Evolutionary conservation across 257 asterid species (phyloP).

Genomic region (Przewalskia tangutica): DNA sequence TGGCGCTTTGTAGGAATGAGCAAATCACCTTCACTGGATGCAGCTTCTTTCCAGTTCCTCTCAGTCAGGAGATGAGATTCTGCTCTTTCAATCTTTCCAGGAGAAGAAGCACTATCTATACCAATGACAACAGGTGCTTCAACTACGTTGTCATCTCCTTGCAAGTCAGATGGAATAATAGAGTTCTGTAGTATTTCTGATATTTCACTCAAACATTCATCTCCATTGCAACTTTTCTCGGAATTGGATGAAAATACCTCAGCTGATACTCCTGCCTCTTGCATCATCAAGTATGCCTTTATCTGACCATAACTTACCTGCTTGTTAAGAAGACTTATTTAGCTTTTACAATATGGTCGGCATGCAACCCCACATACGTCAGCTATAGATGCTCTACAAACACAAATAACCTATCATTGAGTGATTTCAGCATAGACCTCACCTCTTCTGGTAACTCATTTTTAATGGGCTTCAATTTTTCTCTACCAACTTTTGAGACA

Average conservation of each 20-base stretch:
- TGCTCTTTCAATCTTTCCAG: conserved; percentile 6
- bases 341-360: not conserved
- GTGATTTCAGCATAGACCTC: conserved; percentile 12
- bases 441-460: conserved; percentile 87
- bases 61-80: conserved; percentile 8
- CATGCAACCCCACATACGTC: not conserved
- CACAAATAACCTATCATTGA: not conserved
- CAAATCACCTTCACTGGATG: conserved; percentile 15
- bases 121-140: conserved; percentile 4
- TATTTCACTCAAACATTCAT: conserved; percentile 17
- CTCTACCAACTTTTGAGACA: conserved; percentile 59
- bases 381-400: conserved; percentile 2
- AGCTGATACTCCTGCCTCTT: conserved; percentile 43
- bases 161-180: conserved; percentile 1
- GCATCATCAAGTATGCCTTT: conserved; percentile 45
- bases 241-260: conserved; percentile 18
- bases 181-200: conserved; percentile 14
- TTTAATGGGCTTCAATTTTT: conserved; percentile 77
- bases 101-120: conserved; percentile 7
- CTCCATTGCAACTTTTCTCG: conserved; percentile 17
- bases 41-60: conserved; percentile 4
- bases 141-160: conserved; percentile 4
- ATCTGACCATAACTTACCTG: conserved; percentile 72
- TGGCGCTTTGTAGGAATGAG: conserved; percentile 39
- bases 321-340: not conserved